Conservation (phyloP, 768 basidiomycete species). For the Brasilioporus rufonigricans region DNA sequence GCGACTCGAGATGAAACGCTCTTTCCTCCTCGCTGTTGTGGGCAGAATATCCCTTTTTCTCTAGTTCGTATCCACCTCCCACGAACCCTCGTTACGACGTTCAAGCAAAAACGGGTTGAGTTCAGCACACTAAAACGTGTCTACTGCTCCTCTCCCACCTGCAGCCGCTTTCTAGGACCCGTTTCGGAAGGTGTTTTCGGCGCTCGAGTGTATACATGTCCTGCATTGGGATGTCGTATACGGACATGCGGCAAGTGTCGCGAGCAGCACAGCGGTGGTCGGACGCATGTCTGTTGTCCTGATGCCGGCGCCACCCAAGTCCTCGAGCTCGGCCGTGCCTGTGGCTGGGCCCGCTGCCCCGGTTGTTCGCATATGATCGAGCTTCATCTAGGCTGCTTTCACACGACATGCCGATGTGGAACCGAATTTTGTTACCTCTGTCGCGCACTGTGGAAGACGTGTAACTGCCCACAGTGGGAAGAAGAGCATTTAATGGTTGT, state of each 20-base stretch:
- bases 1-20: slow-evolving; percentile 38
- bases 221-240: not conserved
- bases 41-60: slow-evolving; percentile 28
- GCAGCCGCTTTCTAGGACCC: slow-evolving; percentile 39
- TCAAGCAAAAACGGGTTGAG: not conserved
- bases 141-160: too few relatives aligned
- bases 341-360: too few relatives aligned
- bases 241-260: not conserved
- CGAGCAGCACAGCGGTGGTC: not conserved
- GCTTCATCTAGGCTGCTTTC: slow-evolving; percentile 9
- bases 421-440: slow-evolving; percentile 48
- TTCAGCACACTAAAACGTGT: not conserved
- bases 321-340: not conserved
- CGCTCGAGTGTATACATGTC: slow-evolving; percentile 18
- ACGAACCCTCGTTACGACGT: not conserved
- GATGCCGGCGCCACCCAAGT: not conserved
- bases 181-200: slow-evolving; percentile 12
- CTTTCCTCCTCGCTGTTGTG: slow-evolving; percentile 41
- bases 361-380: not conserved
- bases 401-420: slow-evolving; percentile 40
- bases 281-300: not conserved
- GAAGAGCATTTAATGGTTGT: slow-evolving; percentile 36
- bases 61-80: slow-evolving; percentile 13
- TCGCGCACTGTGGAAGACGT: slow-evolving; percentile 59
- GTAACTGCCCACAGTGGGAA: slow-evolving; percentile 63